Conservation (phyloP, 2,329 filamentous ascomycete genomes). For the Venturia pyrina region DNA sequence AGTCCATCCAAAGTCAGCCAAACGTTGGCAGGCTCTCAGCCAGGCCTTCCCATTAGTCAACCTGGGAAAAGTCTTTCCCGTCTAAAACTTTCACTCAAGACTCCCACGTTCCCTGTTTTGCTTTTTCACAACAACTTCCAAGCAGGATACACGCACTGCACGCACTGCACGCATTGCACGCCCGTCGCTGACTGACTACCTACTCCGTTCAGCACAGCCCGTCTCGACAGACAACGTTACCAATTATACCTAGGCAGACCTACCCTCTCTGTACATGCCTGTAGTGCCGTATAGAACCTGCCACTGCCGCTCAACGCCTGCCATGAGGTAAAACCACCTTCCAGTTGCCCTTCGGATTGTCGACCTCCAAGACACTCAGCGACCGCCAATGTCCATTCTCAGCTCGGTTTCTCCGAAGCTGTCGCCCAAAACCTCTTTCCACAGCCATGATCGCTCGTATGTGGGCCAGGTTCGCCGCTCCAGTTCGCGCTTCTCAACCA, state of each 20-base stretch:
- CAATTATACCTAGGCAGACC: not conserved
- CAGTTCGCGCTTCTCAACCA: not conserved
- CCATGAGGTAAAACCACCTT: not conserved
- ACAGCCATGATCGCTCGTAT: not conserved
- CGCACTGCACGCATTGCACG: too few relatives aligned
- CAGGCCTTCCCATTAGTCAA: not conserved
- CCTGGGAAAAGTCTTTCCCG: not conserved
- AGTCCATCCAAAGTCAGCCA: not conserved
- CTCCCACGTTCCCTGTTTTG: not conserved
- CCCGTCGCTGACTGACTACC: too few relatives aligned
- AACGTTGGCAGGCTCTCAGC: not conserved
- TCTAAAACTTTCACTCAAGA: not conserved
- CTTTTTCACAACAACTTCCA: not conserved
- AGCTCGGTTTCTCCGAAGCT: slow-evolving; percentile 25
- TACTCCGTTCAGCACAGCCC: not conserved
- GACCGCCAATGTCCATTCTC: slow-evolving; percentile 11
- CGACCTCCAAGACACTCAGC: not conserved
- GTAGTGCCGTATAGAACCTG: not conserved
- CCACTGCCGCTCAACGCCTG: not conserved
- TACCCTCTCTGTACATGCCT: not conserved
- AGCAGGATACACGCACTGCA: not conserved
- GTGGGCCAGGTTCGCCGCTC: not conserved
- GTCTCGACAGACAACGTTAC: not conserved
- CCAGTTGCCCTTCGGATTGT: not conserved
- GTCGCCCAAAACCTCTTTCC: slow-evolving; percentile 23